Base-by-base conservation (phyloP, 2,329 filamentous ascomycete species). In the Zasmidium cellare region DNA sequence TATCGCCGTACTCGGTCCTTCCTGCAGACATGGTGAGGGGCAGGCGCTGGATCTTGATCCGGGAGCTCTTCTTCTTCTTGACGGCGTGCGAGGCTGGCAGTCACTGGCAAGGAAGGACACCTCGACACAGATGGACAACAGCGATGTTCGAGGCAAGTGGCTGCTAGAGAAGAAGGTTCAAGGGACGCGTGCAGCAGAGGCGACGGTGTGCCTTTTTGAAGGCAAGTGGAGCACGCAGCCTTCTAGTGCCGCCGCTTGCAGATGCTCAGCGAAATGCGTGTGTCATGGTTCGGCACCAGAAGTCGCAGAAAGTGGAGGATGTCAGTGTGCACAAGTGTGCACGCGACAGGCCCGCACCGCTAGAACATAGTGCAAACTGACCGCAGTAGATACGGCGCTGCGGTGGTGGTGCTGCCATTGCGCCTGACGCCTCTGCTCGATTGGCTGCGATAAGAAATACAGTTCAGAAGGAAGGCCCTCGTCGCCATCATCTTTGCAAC, bases 1-100 rank as follows among this genome's bases (percentile, higher is more conserved):
- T 41, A 9, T 56, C 51, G 53, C 55, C 61, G 35, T 65, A 60
- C 3, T 55, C 48, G 24, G 60, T 59, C 51, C 53, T 53, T 52
- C 49, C 57, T 35, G 55, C 35, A 14, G 62, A 49, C 60, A 61
- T 63, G 53, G 28, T 57, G 12, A 28, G 25, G n/a, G 14, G 38
- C 31, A 28, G 25, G 25, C 11, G 25, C 25, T 28, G 25, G 25
- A 28, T 28, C 25, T 28, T 11, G 11, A 28, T 28, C 25, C 25
- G 6, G 5, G 3, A 25, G 22, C 9, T 45, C 19, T 38, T 16
- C 9, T 1, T 51, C n/a, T 23, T 14, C 6, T 31, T 18, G n/a
- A 20, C 3, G 22, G 31, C 35, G 22, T 3, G n/a, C n/a, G n/a
- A 24, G 50, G 31, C 31, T 52, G 35, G 9, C 19, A n/a, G 50